Evolutionary conservation across 75 land plant genomes (phyloP).

Genomic region (Adiantum capillusveneris): DNA sequence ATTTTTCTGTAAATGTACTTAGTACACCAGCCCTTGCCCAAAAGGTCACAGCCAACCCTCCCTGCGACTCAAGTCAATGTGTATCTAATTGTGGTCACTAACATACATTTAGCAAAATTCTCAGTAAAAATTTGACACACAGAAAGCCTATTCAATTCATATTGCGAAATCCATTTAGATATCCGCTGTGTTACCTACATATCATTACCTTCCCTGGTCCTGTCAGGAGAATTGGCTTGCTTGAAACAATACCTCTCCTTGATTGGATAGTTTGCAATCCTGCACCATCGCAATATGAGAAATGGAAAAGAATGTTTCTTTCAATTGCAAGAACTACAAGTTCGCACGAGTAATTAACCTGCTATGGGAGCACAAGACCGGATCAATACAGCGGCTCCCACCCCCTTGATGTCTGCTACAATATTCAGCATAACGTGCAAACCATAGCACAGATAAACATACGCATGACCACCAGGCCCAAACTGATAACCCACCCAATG

Average conservation of each 20-base stretch:
- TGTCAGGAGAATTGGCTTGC: slow-evolving; percentile 81
- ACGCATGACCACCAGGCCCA: slow-evolving; percentile 97
- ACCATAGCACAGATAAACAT: slow-evolving; percentile 95
- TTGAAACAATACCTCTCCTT: slow-evolving; percentile 57
- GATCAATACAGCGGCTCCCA: slow-evolving; percentile 90
- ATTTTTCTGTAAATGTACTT: too few relatives aligned
- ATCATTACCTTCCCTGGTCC: slow-evolving; percentile 97
- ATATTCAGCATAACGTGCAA: slow-evolving; percentile 89
- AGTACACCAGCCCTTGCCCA: too few relatives aligned
- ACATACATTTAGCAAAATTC: too few relatives aligned
- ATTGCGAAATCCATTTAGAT: too few relatives aligned
- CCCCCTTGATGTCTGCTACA: slow-evolving; percentile 80
- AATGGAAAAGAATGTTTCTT: background rate
- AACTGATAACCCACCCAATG: slow-evolving; percentile 50
- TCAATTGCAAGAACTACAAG: background rate
- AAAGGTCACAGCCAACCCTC: too few relatives aligned
- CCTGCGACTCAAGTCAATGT: too few relatives aligned
- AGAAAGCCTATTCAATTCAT: too few relatives aligned
- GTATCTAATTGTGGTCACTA: too few relatives aligned
- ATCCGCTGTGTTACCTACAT: too few relatives aligned
- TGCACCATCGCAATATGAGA: slow-evolving; percentile 12
- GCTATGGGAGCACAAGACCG: slow-evolving; percentile 88
- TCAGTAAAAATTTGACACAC: too few relatives aligned
- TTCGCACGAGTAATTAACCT: slow-evolving; percentile 42
- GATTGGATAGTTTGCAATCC: slow-evolving; percentile 77